A percentile compares a stretch with the other conserved stretches of the same genome.
These are phyloP conservation scores for Suhomyces kilbournensis DNA, from an alignment of 805 yeast genomes.

Conservation along the genomic window DNA sequence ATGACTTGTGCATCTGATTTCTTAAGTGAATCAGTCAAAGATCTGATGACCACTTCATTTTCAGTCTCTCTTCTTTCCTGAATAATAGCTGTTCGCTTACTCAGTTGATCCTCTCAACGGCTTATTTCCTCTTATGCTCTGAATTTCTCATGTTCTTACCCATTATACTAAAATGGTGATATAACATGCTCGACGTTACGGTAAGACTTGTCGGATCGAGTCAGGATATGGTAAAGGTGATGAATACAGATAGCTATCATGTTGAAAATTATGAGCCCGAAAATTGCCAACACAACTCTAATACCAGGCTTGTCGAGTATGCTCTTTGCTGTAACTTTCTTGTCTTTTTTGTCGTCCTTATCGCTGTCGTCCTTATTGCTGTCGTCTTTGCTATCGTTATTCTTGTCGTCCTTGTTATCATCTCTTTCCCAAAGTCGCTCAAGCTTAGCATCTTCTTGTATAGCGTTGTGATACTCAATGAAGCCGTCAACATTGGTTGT, in stretches of 20 bases:
- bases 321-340: neutral
- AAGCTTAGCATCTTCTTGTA: neutral
- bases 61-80: neutral
- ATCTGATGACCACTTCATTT: no score
- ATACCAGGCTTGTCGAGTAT: slow-evolving; percentile 25
- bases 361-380: neutral
- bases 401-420: neutral
- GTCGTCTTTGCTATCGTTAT: neutral
- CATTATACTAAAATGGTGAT: slow-evolving; percentile 29
- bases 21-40: neutral
- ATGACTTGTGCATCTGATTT: neutral
- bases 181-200: slow-evolving; percentile 33
- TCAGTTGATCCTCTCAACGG: neutral
- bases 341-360: slow-evolving; percentile 2
- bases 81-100: neutral
- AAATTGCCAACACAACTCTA: slow-evolving; percentile 32
- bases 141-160: neutral
- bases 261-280: slow-evolving; percentile 33
- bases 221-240: slow-evolving; percentile 31
- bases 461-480: neutral
- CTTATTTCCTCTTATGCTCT: neutral
- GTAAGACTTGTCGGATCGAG: slow-evolving; percentile 29
- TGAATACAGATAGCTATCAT: slow-evolving; percentile 36
- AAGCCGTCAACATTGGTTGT: neutral
- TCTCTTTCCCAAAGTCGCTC: neutral